These are phyloP conservation scores for Lactarius sanguifluus DNA, from an alignment of 768 basidiomycete genomes.

Conservation along the genomic window DNA sequence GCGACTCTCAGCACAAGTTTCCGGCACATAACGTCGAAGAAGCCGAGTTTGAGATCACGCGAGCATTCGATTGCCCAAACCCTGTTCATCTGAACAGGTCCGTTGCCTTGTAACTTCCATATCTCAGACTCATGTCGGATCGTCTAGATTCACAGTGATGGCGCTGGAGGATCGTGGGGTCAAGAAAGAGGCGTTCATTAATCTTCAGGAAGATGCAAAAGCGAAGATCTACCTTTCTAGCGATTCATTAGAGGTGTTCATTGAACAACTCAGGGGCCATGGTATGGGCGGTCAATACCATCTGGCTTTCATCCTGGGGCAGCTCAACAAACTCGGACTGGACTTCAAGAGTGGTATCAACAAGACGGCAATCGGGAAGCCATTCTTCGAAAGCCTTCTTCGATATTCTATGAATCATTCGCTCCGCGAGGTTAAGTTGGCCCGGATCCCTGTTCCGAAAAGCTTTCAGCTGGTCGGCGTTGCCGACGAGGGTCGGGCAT, in stretches of 20 bases:
- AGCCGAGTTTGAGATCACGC: conserved; percentile 71
- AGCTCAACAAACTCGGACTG: conserved; percentile 49
- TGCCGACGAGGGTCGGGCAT: conserved; percentile 67
- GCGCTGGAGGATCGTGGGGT: conserved; percentile 77
- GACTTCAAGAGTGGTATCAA: conserved; percentile 43
- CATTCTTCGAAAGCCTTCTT: conserved; percentile 57
- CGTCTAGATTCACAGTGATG: conserved; percentile 66
- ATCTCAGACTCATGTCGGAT: not conserved
- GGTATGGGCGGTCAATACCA: conserved; percentile 47
- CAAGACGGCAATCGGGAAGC: conserved; percentile 46
- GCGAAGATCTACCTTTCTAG: conserved; percentile 58
- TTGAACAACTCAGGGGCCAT: conserved; percentile 49
- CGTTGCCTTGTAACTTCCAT: not conserved
- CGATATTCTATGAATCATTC: conserved; percentile 62
- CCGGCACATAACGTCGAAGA: conserved; percentile 45
- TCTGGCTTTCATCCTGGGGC: conserved; percentile 51
- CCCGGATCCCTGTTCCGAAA: conserved; percentile 68
- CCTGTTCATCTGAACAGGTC: conserved; percentile 73
- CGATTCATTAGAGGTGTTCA: conserved; percentile 52
- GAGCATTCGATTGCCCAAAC: conserved; percentile 58
- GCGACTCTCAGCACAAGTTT: conserved; percentile 79
- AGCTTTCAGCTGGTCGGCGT: conserved; percentile 75
- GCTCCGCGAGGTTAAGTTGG: conserved; percentile 74
- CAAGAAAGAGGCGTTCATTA: conserved; percentile 52
- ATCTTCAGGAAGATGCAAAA: conserved; percentile 61